These are phyloP conservation scores for Lachancea nothofagi DNA, from an alignment of 805 yeast genomes.

Conservation along the genomic window DNA sequence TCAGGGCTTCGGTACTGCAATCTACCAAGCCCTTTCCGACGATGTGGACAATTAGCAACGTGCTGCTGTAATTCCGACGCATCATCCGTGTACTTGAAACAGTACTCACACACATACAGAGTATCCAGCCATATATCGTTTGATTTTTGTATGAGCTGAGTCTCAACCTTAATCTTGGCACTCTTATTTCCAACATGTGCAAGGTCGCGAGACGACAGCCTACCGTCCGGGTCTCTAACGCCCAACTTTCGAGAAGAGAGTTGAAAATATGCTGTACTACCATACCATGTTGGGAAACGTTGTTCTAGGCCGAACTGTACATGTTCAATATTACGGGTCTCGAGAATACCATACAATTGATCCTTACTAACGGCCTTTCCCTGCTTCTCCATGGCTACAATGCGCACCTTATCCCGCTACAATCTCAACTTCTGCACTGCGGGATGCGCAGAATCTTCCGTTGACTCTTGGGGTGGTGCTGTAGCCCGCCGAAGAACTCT, in stretches of 20 bases:
- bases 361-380: conserved; percentile 27
- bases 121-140: conserved; percentile 67
- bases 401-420: neutral
- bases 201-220: conserved; percentile 7
- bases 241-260: conserved; percentile 44
- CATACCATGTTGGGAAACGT: conserved; percentile 80
- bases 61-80: conserved; percentile 47
- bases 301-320: conserved; percentile 61
- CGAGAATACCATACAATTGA: conserved; percentile 53
- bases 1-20: conserved; percentile 58
- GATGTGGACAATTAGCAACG: conserved; percentile 39
- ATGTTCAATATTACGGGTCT: conserved; percentile 54
- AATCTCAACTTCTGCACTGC: no score
- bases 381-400: conserved; percentile 4
- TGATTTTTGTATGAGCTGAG: no score
- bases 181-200: neutral
- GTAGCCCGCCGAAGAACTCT: no score
- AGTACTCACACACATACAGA: conserved; percentile 69
- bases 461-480: no score
- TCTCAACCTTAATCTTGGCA: neutral
- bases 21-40: conserved; percentile 52
- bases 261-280: conserved; percentile 72
- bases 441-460: no score
- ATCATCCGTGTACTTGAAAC: conserved; percentile 72
- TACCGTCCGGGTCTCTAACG: conserved; percentile 29